These are phyloP conservation scores for Geoglossum cookeanum DNA, from an alignment of 2,329 filamentous ascomycete genomes.

Conservation along the genomic window DNA sequence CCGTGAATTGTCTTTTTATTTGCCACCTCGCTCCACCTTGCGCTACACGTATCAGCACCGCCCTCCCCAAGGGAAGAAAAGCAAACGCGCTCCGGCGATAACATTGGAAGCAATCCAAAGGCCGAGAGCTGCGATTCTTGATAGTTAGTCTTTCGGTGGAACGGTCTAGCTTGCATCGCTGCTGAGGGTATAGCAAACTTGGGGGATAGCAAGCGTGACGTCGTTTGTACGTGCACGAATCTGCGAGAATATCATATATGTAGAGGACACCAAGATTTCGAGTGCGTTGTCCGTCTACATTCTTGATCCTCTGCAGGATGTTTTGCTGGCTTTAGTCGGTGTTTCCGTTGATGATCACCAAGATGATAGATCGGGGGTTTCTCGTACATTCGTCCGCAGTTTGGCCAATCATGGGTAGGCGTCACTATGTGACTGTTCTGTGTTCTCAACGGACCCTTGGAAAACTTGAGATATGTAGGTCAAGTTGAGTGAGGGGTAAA, in stretches of 20 bases:
- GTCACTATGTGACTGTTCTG: too few relatives aligned
- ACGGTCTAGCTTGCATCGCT: background rate
- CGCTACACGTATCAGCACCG: background rate
- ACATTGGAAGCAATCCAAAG: background rate
- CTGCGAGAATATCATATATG: background rate
- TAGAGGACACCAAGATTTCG: background rate
- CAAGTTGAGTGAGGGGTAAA: too few relatives aligned
- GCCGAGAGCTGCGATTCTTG: background rate
- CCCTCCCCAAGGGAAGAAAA: background rate
- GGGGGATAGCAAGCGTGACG: background rate
- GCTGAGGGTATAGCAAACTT: background rate
- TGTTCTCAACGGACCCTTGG: too few relatives aligned
- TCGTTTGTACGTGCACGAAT: background rate
- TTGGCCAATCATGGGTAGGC: too few relatives aligned
- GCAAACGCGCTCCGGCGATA: background rate
- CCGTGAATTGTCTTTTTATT: background rate
- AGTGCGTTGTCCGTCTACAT: too few relatives aligned
- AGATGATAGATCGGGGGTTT: too few relatives aligned
- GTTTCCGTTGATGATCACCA: too few relatives aligned
- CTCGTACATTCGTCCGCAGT: too few relatives aligned
- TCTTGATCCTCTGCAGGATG: too few relatives aligned
- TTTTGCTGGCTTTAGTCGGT: too few relatives aligned
- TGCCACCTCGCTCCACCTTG: background rate
- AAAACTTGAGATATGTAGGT: too few relatives aligned
- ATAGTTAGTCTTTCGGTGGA: background rate